Conservation (phyloP, 169 alveolate genomes). For the Babesia bigemina region DNA sequence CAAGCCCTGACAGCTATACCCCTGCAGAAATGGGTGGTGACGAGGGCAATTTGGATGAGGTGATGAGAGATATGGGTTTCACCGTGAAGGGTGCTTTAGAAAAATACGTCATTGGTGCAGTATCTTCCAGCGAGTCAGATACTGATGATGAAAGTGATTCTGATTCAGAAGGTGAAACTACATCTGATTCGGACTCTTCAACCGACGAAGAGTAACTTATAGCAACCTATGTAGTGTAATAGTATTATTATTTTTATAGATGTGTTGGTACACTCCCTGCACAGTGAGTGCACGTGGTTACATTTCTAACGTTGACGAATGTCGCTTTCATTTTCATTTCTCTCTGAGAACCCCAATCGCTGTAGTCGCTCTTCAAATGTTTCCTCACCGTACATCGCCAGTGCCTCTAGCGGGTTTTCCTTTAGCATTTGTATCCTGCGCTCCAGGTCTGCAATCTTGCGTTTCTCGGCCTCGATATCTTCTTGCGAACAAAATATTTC, state of each 20-base stretch:
- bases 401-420: slow-evolving; percentile 37
- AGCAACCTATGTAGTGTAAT: no score
- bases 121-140: background rate
- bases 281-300: no score
- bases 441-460: slow-evolving; percentile 21
- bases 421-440: slow-evolving; percentile 9
- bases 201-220: background rate
- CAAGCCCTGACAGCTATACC: slow-evolving; percentile 6
- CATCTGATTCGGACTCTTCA: background rate
- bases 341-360: slow-evolving; percentile 4
- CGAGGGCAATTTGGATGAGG: background rate
- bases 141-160: background rate
- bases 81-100: slow-evolving; percentile 5
- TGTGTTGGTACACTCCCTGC: no score
- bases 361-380: slow-evolving; percentile 2
- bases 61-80: slow-evolving; percentile 36
- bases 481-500: slow-evolving; percentile 38
- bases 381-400: slow-evolving; percentile 3
- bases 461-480: slow-evolving; percentile 17
- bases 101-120: background rate
- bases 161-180: slow-evolving; percentile 10
- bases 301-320: no score
- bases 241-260: no score
- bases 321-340: no score
- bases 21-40: background rate